Base-by-base conservation (phyloP, 164 flowering plant species). In the Warburgia ugandensis region DNA sequence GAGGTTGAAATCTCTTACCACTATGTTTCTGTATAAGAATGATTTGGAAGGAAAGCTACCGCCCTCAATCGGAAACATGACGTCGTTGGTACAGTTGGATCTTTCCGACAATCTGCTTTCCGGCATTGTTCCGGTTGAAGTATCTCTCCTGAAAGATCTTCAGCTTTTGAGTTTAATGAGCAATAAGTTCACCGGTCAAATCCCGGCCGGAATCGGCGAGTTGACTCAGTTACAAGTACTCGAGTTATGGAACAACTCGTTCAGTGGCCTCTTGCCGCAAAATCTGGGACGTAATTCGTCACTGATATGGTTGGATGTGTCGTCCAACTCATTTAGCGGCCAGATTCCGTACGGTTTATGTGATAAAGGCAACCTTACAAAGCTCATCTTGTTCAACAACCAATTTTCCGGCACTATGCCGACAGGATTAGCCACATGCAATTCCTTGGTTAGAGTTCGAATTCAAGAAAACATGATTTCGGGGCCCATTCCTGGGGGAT, bases 311-410 rank as follows among this genome's bases (percentile, higher is more conserved):
- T 50, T 94, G 50, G 99, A 94, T 41, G 59, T 81, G 2, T 94
- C 99, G 1, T 80, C 97, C 20, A 94, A 94, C 61, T 73, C 79
- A 0, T 65, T 94, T 49, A 67, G 86, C 3, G 96, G 96, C 17
- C 76, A 68, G 51, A 81, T 94, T 43, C 99, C 99, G 0, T 30
- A 65, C 11, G 59, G 69, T 23, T 54, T 94, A 42, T 88, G 99
- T 65, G 52, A 58, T 56, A 53, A 50, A 22, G 84, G 90, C 45
- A 82, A 77, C 59, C 89, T 94, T 31, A 84, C 81, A 29, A 88
- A 89, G 73, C 94, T 94, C 64, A 86, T 88, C 26, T 78, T 94
- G 28, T 94, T 89, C 83, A 82, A 84, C 78, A 94, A 94, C 60
- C 78, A 54, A 45, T 81, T 94, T 60, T 55, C 84, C 7, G 95